Evolutionary conservation across 345 rosid species (phyloP).

Genomic region (Pugionium cornutum): DNA sequence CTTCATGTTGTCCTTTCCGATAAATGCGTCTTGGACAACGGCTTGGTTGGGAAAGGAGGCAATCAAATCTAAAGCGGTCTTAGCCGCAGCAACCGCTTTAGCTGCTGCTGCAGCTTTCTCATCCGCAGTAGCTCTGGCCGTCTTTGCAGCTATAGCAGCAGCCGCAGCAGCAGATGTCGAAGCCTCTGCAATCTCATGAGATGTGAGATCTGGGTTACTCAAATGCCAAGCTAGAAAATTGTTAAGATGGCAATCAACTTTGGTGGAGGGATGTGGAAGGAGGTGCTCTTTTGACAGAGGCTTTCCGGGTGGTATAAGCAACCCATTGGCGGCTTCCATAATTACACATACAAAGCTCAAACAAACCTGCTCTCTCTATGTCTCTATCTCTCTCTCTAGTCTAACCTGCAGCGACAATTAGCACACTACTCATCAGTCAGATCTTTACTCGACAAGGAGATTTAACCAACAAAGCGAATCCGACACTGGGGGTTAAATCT

Average conservation of each 20-base stretch:
- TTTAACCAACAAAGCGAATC: no score
- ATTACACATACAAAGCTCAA: constrained; percentile 6
- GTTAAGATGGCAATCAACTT: constrained; percentile 53
- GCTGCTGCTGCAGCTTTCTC: constrained; percentile 78
- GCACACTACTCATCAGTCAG: neutral
- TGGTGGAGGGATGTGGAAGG: constrained; percentile 33
- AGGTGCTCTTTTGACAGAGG: constrained; percentile 13
- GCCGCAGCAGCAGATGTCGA: constrained; percentile 61
- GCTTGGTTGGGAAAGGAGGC: constrained; percentile 60
- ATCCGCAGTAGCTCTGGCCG: constrained; percentile 73
- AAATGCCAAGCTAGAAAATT: constrained; percentile 50
- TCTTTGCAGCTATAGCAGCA: constrained; percentile 64
- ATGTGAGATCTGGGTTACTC: constrained; percentile 53
- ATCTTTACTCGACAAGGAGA: no score
- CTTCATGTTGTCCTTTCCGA: constrained; percentile 61
- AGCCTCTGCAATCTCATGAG: constrained; percentile 65
- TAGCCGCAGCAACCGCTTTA: constrained; percentile 72
- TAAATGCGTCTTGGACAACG: constrained; percentile 45
- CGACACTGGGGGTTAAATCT: no score
- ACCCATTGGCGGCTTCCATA: constrained; percentile 29
- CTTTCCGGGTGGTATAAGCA: constrained; percentile 3
- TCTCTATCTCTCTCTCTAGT: no score
- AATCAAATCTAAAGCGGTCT: constrained; percentile 68
- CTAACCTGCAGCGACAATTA: constrained; percentile 11
- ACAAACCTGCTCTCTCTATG: neutral